Percentiles rank a stretch among this genome's conserved stretches.
Evolutionary conservation across 805 yeast genomes (phyloP).

Genomic region (Pichia phayaonensis): DNA sequence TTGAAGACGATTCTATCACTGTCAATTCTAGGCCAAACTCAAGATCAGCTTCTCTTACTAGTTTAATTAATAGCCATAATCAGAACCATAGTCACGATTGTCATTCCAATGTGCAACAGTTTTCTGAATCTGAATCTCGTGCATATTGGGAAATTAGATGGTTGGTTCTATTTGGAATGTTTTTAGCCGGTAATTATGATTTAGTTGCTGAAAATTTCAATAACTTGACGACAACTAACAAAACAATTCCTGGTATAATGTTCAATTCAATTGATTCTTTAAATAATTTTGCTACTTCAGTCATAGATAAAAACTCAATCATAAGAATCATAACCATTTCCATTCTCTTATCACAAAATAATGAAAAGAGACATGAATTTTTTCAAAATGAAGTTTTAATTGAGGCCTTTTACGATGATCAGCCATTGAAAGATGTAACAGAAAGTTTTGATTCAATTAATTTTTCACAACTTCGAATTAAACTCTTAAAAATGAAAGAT

Average conservation of each 20-base stretch:
- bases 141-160: constrained; percentile 26
- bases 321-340: constrained; percentile 18
- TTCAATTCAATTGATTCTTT: neutral
- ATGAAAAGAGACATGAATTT: constrained; percentile 5
- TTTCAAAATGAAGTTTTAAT: constrained; percentile 13
- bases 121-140: neutral
- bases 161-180: constrained; percentile 21
- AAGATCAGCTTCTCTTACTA: neutral
- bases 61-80: neutral
- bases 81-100: constrained; percentile 3
- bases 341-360: constrained; percentile 14
- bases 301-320: constrained; percentile 14
- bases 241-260: neutral
- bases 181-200: constrained; percentile 19
- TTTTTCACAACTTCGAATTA: neutral
- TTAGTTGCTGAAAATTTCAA: constrained; percentile 11
- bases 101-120: neutral
- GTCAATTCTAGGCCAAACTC: neutral
- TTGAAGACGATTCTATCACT: neutral
- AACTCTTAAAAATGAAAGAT: neutral
- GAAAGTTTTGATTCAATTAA: constrained; percentile 13
- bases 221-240: neutral
- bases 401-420: constrained; percentile 18
- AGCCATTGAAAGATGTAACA: constrained; percentile 18
- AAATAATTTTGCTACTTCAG: constrained; percentile 11